These are phyloP conservation scores for Lactarius hengduanensis DNA, from an alignment of 768 basidiomycete genomes.

Conservation along the genomic window DNA sequence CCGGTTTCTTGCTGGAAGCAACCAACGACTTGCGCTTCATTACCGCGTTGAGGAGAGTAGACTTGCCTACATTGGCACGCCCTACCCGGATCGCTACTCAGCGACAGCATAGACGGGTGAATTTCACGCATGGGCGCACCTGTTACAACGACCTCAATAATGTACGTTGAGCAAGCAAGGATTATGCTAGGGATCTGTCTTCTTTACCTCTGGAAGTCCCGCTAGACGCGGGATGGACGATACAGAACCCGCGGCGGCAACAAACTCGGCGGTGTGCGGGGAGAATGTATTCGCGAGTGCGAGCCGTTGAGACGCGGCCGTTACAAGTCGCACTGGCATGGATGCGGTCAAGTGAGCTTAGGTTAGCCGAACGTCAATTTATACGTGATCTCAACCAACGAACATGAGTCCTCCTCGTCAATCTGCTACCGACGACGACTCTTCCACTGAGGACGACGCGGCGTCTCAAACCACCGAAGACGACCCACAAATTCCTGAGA, in stretches of 20 bases:
- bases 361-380: neutral
- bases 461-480: conserved; percentile 86
- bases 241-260: conserved; percentile 26
- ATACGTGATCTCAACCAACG: neutral
- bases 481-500: conserved; percentile 72
- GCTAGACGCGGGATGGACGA: conserved; percentile 23
- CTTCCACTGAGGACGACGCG: conserved; percentile 56
- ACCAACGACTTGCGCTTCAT: conserved; percentile 56
- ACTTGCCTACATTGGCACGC: conserved; percentile 78
- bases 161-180: neutral
- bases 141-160: conserved; percentile 27
- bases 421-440: conserved; percentile 38
- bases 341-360: neutral
- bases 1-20: conserved; percentile 68
- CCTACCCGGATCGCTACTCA: conserved; percentile 41
- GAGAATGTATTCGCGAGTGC: conserved; percentile 4
- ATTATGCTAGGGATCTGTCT: neutral
- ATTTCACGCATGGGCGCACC: conserved; percentile 17
- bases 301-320: conserved; percentile 3
- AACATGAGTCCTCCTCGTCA: conserved; percentile 2
- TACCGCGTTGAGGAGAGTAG: conserved; percentile 68
- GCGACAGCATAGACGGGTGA: conserved; percentile 5
- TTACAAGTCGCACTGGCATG: neutral
- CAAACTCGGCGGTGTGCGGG: conserved; percentile 25
- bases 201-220: conserved; percentile 31